Evolutionary conservation across 2,329 filamentous ascomycete species (phyloP).

Genomic region (Verticillium nubilum): DNA sequence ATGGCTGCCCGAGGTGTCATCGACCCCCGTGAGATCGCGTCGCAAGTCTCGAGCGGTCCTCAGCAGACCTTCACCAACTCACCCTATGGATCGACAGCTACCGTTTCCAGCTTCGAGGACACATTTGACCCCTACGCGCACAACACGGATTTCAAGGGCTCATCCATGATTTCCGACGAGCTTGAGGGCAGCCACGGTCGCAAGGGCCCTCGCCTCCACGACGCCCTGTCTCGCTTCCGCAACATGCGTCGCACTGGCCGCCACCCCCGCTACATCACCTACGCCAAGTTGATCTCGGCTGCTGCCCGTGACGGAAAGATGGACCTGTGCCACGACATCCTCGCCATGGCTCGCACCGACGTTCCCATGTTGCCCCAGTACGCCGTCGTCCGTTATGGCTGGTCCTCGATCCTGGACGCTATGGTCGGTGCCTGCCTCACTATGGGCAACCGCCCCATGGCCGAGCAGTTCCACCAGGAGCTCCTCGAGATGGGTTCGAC

Average conservation of each 20-base stretch:
- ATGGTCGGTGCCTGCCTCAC: constrained; percentile 93
- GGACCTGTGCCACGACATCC: constrained; percentile 77
- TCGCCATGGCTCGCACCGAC: constrained; percentile 84
- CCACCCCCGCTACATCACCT: constrained; percentile 92
- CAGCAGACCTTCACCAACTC: constrained; percentile 44
- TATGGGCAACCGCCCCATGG: constrained; percentile 72
- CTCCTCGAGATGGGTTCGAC: constrained; percentile 84
- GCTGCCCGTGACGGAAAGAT: constrained; percentile 81
- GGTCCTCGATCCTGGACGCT: constrained; percentile 92
- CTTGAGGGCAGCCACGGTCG: constrained; percentile 76
- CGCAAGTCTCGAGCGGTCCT: constrained; percentile 37
- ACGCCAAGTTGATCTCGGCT: constrained; percentile 88
- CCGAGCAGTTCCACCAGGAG: constrained; percentile 86
- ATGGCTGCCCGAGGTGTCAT: constrained; percentile 51
- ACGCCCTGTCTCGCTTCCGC: constrained; percentile 77
- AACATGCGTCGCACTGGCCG: constrained; percentile 91
- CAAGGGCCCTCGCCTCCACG: constrained; percentile 67
- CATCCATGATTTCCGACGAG: constrained; percentile 82
- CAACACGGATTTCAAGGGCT: constrained; percentile 89
- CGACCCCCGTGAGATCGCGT: constrained; percentile 49
- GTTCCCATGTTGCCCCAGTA: constrained; percentile 82
- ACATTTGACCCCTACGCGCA: constrained; percentile 86
- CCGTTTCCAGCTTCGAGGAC: constrained; percentile 65
- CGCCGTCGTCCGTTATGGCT: constrained; percentile 84
- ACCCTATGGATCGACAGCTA: constrained; percentile 48